Evolutionary conservation across 768 basidiomycete genomes (phyloP).

Genomic region (Candolleomyces efflorescens): DNA sequence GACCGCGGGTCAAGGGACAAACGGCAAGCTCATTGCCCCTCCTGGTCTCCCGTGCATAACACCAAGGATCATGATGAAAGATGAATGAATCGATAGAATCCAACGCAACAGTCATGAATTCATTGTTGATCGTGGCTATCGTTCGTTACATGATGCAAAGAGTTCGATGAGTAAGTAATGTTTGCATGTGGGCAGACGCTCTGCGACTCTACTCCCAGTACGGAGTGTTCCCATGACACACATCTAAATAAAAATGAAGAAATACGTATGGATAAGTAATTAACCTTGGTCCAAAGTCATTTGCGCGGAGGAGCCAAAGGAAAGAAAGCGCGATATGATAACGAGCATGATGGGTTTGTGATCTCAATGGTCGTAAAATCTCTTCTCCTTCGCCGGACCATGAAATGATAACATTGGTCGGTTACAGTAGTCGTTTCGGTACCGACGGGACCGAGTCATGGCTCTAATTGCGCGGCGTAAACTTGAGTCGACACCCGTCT

Average conservation of each 20-base stretch:
- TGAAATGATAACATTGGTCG: too few relatives aligned
- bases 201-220: not conserved
- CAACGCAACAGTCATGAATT: not conserved
- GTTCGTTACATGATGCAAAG: too few relatives aligned
- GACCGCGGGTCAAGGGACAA: conserved; percentile 52
- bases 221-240: not conserved
- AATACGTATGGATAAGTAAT: not conserved
- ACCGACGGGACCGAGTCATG: not conserved
- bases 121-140: too few relatives aligned
- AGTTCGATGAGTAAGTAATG: too few relatives aligned
- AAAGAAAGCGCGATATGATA: too few relatives aligned
- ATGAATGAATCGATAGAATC: not conserved
- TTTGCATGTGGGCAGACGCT: too few relatives aligned
- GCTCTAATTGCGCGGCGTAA: conserved; percentile 53
- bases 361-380: too few relatives aligned
- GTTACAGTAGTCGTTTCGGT: not conserved
- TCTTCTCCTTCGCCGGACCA: too few relatives aligned
- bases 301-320: too few relatives aligned
- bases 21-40: conserved; percentile 54
- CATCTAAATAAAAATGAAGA: not conserved
- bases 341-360: too few relatives aligned
- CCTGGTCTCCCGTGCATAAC: conserved; percentile 37
- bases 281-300: too few relatives aligned
- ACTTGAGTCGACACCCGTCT: conserved; percentile 81
- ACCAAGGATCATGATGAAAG: not conserved